Percentiles rank a stretch among this genome's conserved stretches.
These are phyloP conservation scores for Ogataea pignaliae DNA, from an alignment of 805 yeast genomes.

Conservation along the genomic window DNA sequence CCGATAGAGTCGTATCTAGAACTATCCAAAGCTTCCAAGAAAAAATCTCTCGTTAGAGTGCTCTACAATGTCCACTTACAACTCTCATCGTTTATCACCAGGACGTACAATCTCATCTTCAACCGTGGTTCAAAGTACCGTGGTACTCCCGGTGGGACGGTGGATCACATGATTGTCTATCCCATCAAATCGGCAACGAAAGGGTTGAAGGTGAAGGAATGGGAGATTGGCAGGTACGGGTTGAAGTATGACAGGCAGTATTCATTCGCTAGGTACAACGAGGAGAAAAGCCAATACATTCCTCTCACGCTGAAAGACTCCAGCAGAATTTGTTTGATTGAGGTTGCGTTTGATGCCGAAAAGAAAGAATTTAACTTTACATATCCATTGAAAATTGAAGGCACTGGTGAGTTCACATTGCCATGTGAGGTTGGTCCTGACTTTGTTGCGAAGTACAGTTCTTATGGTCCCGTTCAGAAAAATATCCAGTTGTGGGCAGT, in stretches of 20 bases:
- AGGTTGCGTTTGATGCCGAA: slow-evolving; percentile 9
- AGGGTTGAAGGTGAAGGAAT: slow-evolving; percentile 22
- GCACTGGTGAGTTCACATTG: slow-evolving; percentile 7
- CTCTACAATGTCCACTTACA: slow-evolving; percentile 11
- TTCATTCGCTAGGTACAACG: slow-evolving; percentile 16
- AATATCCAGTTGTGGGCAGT: slow-evolving; percentile 18
- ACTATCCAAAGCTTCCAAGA: slow-evolving; percentile 5
- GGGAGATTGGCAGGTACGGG: slow-evolving; percentile 26
- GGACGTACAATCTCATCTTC: slow-evolving; percentile 1
- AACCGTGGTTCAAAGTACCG: background rate
- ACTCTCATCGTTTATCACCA: background rate
- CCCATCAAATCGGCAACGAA: slow-evolving; percentile 27
- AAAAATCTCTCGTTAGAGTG: slow-evolving; percentile 4
- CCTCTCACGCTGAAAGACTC: slow-evolving; percentile 14
- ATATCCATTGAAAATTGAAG: slow-evolving; percentile 6
- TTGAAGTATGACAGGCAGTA: slow-evolving; percentile 27
- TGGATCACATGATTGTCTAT: slow-evolving; percentile 24
- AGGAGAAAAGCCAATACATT: slow-evolving; percentile 9
- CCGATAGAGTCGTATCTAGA: slow-evolving; percentile 10
- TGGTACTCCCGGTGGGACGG: slow-evolving; percentile 21
- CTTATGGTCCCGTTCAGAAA: slow-evolving; percentile 5
- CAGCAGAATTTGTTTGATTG: slow-evolving; percentile 12
- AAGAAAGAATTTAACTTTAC: slow-evolving; percentile 15
- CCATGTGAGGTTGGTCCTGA: slow-evolving; percentile 18
- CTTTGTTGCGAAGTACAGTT: slow-evolving; percentile 13